A percentile compares a stretch with the other conserved stretches of the same genome.
These are phyloP conservation scores for Phytophthora quininea DNA, from an alignment of 352 stramenopile species.

Conservation along the genomic window DNA sequence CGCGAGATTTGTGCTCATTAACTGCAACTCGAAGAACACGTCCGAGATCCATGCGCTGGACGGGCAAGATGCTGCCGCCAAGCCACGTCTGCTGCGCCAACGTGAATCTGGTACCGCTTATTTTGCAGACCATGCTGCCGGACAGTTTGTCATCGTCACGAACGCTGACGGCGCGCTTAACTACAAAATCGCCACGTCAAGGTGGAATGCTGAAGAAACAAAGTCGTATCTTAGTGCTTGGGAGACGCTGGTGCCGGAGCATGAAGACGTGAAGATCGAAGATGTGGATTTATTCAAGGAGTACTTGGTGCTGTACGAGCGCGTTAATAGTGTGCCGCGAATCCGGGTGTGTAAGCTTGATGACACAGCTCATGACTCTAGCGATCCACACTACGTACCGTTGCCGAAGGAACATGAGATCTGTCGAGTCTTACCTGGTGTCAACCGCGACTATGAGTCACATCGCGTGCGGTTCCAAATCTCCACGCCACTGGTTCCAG, in stretches of 20 bases:
- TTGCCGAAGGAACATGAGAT: conserved; percentile 64
- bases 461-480: conserved; percentile 73
- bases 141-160: conserved; percentile 82
- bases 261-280: conserved; percentile 83
- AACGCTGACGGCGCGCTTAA: conserved; percentile 75
- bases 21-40: conserved; percentile 87
- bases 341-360: conserved; percentile 65
- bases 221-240: conserved; percentile 23
- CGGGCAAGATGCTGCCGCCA: conserved; percentile 24
- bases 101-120: conserved; percentile 74
- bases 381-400: conserved; percentile 50
- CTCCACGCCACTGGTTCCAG: conserved; percentile 71
- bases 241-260: conserved; percentile 59
- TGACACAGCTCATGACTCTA: conserved; percentile 4
- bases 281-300: conserved; percentile 88
- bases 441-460: conserved; percentile 81
- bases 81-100: conserved; percentile 51
- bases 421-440: conserved; percentile 66
- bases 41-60: conserved; percentile 82
- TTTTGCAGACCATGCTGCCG: conserved; percentile 81
- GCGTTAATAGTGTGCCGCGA: conserved; percentile 65
- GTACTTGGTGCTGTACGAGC: conserved; percentile 85
- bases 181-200: conserved; percentile 73
- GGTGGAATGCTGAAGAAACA: conserved; percentile 4
- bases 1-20: conserved; percentile 79